phyloP scores from a whole-genome alignment of 2,329 filamentous ascomycete species.

The Cucurbitaria berberidis region DNA sequence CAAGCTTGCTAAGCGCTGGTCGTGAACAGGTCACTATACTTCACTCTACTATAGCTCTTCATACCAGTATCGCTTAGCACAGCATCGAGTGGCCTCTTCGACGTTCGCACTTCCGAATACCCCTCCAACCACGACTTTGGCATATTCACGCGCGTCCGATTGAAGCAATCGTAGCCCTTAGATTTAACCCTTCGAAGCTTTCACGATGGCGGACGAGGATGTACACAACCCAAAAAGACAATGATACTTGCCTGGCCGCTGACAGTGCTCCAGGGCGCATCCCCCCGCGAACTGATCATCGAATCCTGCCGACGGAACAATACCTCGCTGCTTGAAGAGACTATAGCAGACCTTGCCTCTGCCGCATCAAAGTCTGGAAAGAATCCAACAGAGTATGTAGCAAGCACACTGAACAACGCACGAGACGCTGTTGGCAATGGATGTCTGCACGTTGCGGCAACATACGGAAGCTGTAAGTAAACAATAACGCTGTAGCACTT shows the following conservation, averaged over 20 bases:
- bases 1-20: slow-evolving; percentile 16
- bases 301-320: slow-evolving; percentile 96
- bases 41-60: neutral
- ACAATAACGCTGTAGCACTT: neutral
- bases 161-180: neutral
- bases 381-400: slow-evolving; percentile 65
- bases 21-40: slow-evolving; percentile 1
- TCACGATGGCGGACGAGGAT: slow-evolving; percentile 47
- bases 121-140: slow-evolving; percentile 10
- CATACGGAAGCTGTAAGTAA: slow-evolving; percentile 79
- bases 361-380: slow-evolving; percentile 57
- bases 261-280: slow-evolving; percentile 70
- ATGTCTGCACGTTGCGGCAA: slow-evolving; percentile 86
- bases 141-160: slow-evolving; percentile 12
- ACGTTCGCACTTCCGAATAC: slow-evolving; percentile 18
- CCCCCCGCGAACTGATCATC: slow-evolving; percentile 82
- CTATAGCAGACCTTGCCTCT: slow-evolving; percentile 63
- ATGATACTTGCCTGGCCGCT: slow-evolving; percentile 5
- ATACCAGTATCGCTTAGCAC: neutral
- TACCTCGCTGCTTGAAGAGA: slow-evolving; percentile 78
- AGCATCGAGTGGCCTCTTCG: neutral
- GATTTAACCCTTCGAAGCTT: neutral
- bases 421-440: slow-evolving; percentile 87
- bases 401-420: slow-evolving; percentile 82
- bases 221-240: neutral